Percentiles rank a stretch among this genome's conserved stretches.
These are phyloP conservation scores for Desmodesmus armatus DNA, from an alignment of 139 green algal genomes.

Conservation along the genomic window DNA sequence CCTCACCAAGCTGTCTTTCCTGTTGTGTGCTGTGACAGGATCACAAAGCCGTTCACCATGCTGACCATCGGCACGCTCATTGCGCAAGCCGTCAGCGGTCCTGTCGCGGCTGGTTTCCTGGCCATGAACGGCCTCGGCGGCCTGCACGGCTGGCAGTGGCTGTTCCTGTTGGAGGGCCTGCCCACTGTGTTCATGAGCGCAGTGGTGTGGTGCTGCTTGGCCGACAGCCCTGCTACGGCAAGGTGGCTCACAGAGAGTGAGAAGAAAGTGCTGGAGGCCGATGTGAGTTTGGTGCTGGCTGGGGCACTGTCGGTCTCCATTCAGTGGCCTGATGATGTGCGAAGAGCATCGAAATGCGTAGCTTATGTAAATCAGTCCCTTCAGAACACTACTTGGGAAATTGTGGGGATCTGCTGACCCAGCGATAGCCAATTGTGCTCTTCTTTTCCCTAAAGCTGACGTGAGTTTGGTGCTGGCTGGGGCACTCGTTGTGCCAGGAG, in stretches of 20 bases:
- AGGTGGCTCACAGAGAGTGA: constrained; percentile 35
- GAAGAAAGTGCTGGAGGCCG: constrained; percentile 6
- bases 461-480: background rate
- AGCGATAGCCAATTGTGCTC: background rate
- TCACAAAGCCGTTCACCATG: constrained; percentile 46
- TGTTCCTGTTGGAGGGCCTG: constrained; percentile 47
- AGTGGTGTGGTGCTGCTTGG: constrained; percentile 16
- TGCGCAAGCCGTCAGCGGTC: constrained; percentile 39
- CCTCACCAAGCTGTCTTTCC: no score
- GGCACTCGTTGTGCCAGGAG: background rate
- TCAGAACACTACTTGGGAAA: no score
- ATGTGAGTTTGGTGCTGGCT: constrained; percentile 26
- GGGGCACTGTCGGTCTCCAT: background rate
- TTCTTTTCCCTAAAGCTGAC: background rate
- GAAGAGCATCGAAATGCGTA: no score
- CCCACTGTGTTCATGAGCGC: constrained; percentile 39
- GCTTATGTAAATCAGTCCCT: background rate
- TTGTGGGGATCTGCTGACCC: no score
- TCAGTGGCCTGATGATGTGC: background rate
- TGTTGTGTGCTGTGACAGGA: background rate
- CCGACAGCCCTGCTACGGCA: background rate
- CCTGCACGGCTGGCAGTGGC: constrained; percentile 35
- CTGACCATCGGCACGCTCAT: constrained; percentile 45
- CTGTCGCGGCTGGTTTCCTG: constrained; percentile 41
- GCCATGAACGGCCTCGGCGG: constrained; percentile 39